These are phyloP conservation scores for Roridomyces roridus DNA, from an alignment of 768 basidiomycete genomes.

Conservation along the genomic window DNA sequence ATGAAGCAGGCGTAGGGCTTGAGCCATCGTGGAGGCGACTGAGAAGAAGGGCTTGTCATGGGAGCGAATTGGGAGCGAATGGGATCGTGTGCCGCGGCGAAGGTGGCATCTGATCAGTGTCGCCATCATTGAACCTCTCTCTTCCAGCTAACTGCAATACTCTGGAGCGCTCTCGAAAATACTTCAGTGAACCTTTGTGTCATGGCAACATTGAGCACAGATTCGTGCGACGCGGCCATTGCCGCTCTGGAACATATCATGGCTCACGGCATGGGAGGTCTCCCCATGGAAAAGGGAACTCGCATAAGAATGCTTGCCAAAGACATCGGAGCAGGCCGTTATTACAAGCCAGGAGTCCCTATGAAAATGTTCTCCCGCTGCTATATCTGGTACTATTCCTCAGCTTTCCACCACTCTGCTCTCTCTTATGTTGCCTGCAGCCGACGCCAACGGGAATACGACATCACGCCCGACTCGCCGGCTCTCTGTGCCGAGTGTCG, in stretches of 20 bases:
- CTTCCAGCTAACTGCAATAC: no score
- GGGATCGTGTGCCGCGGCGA: no score
- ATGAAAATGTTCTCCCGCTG: slow-evolving; percentile 18
- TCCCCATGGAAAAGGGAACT: slow-evolving; percentile 18
- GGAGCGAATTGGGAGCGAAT: background rate
- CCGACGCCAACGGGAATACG: slow-evolving; percentile 23
- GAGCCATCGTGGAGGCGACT: slow-evolving; percentile 8
- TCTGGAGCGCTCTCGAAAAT: no score
- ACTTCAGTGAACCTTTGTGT: no score
- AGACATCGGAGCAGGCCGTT: slow-evolving; percentile 24
- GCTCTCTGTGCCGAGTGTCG: slow-evolving; percentile 10
- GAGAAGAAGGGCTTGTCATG: background rate
- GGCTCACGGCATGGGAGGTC: slow-evolving; percentile 10
- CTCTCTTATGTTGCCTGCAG: background rate
- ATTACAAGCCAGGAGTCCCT: slow-evolving; percentile 17
- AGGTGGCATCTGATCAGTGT: no score
- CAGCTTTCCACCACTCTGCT: background rate
- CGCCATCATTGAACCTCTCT: no score
- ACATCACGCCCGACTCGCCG: slow-evolving; percentile 16
- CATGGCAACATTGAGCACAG: slow-evolving; percentile 13
- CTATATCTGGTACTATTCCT: slow-evolving; percentile 21
- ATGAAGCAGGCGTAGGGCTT: slow-evolving; percentile 7
- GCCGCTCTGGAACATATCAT: slow-evolving; percentile 22
- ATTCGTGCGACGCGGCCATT: slow-evolving; percentile 16
- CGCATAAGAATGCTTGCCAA: slow-evolving; percentile 22